phyloP scores from a whole-genome alignment of 2,329 filamentous ascomycete genomes.

The Piedraia hortae region DNA sequence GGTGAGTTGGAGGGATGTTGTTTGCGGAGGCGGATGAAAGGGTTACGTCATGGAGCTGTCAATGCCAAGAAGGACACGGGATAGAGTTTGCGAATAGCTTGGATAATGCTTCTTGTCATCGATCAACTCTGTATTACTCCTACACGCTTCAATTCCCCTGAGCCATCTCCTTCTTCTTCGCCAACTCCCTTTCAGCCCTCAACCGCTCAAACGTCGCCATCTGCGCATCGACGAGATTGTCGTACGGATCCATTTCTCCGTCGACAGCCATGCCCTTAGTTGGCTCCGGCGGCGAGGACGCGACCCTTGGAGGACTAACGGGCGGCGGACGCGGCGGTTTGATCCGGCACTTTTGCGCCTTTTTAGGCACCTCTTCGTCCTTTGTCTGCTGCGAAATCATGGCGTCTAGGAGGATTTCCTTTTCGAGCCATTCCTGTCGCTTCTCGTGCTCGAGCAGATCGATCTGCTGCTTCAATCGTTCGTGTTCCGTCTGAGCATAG shows the following conservation, averaged over 20 bases:
- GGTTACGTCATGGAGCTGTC: too few relatives aligned
- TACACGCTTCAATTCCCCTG: slow-evolving; percentile 6
- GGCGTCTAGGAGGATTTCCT: slow-evolving; percentile 39
- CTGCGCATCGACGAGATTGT: slow-evolving; percentile 9
- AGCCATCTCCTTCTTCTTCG: slow-evolving; percentile 6
- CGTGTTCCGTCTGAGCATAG: slow-evolving; percentile 42
- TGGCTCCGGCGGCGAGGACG: slow-evolving; percentile 8
- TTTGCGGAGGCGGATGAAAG: too few relatives aligned
- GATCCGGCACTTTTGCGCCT: slow-evolving; percentile 5
- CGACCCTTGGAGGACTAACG: background rate
- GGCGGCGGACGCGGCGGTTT: background rate
- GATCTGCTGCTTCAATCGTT: slow-evolving; percentile 35
- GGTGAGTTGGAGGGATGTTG: too few relatives aligned
- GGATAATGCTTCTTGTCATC: slow-evolving; percentile 1
- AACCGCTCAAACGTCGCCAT: slow-evolving; percentile 8
- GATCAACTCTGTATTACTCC: slow-evolving; percentile 1
- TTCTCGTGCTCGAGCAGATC: slow-evolving; percentile 37
- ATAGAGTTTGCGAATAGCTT: too few relatives aligned
- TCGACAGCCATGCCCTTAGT: slow-evolving; percentile 10
- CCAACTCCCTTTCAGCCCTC: slow-evolving; percentile 5
- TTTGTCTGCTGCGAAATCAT: slow-evolving; percentile 10
- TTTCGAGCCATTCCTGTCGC: slow-evolving; percentile 49
- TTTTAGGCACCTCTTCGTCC: slow-evolving; percentile 7
- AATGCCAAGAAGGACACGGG: too few relatives aligned
- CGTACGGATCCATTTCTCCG: slow-evolving; percentile 11